These are phyloP conservation scores for Prillingera fragicola DNA, from an alignment of 1,284 basidiomycete genomes.

Conservation along the genomic window DNA sequence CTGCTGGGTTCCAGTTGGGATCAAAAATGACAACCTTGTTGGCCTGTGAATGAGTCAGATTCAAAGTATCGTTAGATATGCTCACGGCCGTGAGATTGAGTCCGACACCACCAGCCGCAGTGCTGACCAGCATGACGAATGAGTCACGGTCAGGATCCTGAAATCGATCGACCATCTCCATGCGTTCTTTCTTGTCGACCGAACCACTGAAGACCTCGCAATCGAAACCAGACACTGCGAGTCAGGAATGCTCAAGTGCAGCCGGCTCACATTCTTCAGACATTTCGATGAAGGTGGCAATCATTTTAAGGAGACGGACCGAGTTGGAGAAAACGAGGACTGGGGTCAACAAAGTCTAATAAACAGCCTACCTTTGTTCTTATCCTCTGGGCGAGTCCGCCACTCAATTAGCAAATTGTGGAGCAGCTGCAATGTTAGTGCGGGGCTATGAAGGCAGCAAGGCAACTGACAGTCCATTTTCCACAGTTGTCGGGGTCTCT, in stretches of 20 bases:
- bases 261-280: slow-evolving; percentile 36
- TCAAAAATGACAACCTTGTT: slow-evolving; percentile 52
- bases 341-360: slow-evolving; percentile 14
- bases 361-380: slow-evolving; percentile 38
- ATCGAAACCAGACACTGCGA: slow-evolving; percentile 30
- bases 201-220: slow-evolving; percentile 49
- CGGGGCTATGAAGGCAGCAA: not conserved
- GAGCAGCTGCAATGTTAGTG: slow-evolving; percentile 38
- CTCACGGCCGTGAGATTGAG: slow-evolving; percentile 44
- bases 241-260: slow-evolving; percentile 26
- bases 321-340: slow-evolving; percentile 51
- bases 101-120: slow-evolving; percentile 41
- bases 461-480: slow-evolving; percentile 48
- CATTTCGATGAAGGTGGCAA: slow-evolving; percentile 47
- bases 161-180: slow-evolving; percentile 50
- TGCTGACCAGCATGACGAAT: slow-evolving; percentile 48
- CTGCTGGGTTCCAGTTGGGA: slow-evolving; percentile 47
- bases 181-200: slow-evolving; percentile 42
- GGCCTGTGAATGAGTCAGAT: slow-evolving; percentile 22
- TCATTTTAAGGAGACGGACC: slow-evolving; percentile 49
- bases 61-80: not conserved
- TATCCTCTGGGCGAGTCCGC: slow-evolving; percentile 45
- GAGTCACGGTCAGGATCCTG: slow-evolving; percentile 44
- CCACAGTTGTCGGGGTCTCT: slow-evolving; percentile 50
- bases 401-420: slow-evolving; percentile 46